Base-by-base conservation (phyloP, 2,329 filamentous ascomycete species). In the Paecilomyces dactylethromorphus region DNA sequence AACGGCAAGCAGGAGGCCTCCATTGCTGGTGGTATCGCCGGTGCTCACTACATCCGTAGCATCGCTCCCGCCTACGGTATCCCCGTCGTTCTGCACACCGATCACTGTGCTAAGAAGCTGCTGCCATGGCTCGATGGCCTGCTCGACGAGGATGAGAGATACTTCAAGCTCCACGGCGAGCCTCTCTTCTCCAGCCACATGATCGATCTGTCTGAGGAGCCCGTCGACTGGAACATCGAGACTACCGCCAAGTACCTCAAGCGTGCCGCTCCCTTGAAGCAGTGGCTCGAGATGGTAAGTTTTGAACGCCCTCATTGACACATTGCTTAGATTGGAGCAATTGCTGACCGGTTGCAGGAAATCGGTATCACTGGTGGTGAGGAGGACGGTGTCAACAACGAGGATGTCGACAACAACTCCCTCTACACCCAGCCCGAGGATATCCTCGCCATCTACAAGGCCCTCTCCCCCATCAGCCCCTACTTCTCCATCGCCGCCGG, bases 51-150 rank as follows among this genome's bases (percentile, higher is more conserved):
- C 83, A 91, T 97, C 81, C 91, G 92, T 74, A 82, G 89, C 67
- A 81, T 97, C 70, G 91, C 94, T 56, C 91, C 93, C 62, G 69
- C 84, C 68, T 99, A 99, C 80, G 91, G 88, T 68, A 81, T 97
- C 66, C 93, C 93, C 71, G 91, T 96, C 68, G 83, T 97, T 70
- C 87, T 97, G 61, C 92, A 97, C 86, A 95, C 93, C 75, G 94
- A 99, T 78, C 94, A 97, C 84, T 96, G 93, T 81, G 93, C 94
- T 75, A 97, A 97, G 90, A 97, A 97, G 88, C 91, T 97, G 60
- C 87, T 97, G 59, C 94, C 94, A 63, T 97, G 93, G 93, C 83
- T 97, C 75, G 92, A 97, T 74, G 92, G 92, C 76, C 92, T 97
- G 87, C 80, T 97, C 69, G 92, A 94, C 64, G 93, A 88, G 69